A percentile compares a stretch with the other conserved stretches of the same genome.
These are phyloP conservation scores for Kalanchoe fedtschenkoi DNA, from an alignment of 164 flowering plant species.

Conservation along the genomic window DNA sequence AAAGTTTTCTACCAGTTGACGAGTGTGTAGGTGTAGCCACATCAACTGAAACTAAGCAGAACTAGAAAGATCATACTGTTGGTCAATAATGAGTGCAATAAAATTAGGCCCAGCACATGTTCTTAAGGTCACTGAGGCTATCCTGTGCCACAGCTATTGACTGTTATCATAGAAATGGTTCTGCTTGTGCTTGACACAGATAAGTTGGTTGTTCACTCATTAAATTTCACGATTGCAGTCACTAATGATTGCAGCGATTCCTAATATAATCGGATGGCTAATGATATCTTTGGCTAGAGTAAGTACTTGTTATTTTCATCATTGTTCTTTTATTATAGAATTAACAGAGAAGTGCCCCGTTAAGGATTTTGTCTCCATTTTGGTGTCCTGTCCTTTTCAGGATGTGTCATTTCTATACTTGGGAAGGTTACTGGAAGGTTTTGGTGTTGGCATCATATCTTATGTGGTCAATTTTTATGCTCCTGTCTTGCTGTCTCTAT, in stretches of 20 bases:
- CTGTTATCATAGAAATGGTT: no score
- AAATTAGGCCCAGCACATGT: no score
- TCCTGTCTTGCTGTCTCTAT: background rate
- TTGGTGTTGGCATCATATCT: constrained; percentile 6
- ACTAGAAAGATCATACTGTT: no score
- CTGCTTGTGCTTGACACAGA: background rate
- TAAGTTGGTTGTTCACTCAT: background rate
- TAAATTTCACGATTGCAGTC: constrained; percentile 27
- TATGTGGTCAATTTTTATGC: background rate
- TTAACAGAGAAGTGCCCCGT: background rate
- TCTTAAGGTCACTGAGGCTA: no score
- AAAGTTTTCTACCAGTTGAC: no score
- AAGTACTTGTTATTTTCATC: constrained; percentile 11
- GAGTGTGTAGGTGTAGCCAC: no score
- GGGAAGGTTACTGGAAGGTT: constrained; percentile 40
- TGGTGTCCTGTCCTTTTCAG: constrained; percentile 13
- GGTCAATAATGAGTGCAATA: no score
- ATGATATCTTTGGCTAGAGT: constrained; percentile 61
- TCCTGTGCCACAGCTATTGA: no score
- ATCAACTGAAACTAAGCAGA: no score
- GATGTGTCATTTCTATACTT: constrained; percentile 57
- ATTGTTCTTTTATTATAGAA: background rate
- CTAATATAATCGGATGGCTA: constrained; percentile 77
- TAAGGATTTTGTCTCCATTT: background rate
- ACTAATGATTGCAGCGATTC: constrained; percentile 61